These are phyloP conservation scores for Volvox reticuliferus DNA, from an alignment of 139 green algal species.

Conservation along the genomic window DNA sequence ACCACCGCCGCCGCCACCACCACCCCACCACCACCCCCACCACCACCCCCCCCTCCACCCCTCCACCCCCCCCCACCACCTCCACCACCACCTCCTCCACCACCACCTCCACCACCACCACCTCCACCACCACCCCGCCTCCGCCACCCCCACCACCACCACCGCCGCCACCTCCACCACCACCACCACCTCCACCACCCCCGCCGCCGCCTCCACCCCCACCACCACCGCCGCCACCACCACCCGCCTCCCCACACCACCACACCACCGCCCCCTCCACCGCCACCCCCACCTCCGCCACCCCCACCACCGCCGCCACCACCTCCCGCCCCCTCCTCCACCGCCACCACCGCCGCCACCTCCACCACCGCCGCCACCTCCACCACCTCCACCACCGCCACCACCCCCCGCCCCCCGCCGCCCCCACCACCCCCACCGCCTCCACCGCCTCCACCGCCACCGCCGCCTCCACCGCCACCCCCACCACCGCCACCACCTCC, in stretches of 20 bases:
- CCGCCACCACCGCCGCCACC: no score
- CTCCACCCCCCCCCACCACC: not conserved
- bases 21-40: no score
- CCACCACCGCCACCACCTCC: no score
- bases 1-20: not conserved
- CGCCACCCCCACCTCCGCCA: no score
- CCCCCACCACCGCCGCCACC: no score
- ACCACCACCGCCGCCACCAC: not conserved
- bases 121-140: not conserved
- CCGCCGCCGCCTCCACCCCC: not conserved
- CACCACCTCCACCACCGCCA: no score
- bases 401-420: no score
- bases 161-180: not conserved
- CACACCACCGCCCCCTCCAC: not conserved
- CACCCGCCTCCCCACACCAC: not conserved
- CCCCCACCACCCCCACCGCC: no score
- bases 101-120: no score
- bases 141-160: not conserved
- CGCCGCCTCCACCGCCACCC: no score
- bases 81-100: not conserved
- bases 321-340: not conserved
- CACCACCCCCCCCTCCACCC: not conserved
- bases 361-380: no score
- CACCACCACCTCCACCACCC: not conserved
- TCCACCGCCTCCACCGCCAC: not conserved